A percentile compares a stretch with the other conserved stretches of the same genome.
Evolutionary conservation across 2,329 filamentous ascomycete genomes (phyloP).

Genomic region (Aspergillus luchuensis): DNA sequence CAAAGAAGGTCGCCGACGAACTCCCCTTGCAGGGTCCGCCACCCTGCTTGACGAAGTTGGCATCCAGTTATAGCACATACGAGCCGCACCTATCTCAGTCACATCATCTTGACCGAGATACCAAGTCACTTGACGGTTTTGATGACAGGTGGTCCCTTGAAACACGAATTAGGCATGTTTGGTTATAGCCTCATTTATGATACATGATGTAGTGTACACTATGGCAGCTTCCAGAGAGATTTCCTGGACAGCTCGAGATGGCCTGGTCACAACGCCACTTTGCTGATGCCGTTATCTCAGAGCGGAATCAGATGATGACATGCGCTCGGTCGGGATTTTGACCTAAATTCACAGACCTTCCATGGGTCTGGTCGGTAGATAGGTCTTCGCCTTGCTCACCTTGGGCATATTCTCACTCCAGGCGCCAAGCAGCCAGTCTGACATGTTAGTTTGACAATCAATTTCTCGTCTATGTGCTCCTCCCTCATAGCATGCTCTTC

Average conservation of each 20-base stretch:
- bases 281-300: background rate
- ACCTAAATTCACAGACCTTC: background rate
- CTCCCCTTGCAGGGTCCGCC: background rate
- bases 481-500: slow-evolving; percentile 75
- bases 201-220: slow-evolving; percentile 1
- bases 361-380: background rate
- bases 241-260: background rate
- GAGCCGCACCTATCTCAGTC: background rate
- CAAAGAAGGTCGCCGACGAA: background rate
- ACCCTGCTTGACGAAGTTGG: background rate
- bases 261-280: background rate
- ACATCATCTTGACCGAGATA: background rate
- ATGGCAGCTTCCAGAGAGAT: background rate
- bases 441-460: background rate
- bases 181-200: slow-evolving; percentile 1
- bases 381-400: background rate
- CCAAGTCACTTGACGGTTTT: no score
- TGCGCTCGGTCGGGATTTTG: background rate
- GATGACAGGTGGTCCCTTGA: background rate
- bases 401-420: background rate
- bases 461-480: background rate
- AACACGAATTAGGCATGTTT: background rate
- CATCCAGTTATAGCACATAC: background rate
- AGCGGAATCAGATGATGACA: background rate
- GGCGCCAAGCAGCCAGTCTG: background rate